phyloP scores from a whole-genome alignment of 805 yeast genomes.

The Limtongia smithiae region DNA sequence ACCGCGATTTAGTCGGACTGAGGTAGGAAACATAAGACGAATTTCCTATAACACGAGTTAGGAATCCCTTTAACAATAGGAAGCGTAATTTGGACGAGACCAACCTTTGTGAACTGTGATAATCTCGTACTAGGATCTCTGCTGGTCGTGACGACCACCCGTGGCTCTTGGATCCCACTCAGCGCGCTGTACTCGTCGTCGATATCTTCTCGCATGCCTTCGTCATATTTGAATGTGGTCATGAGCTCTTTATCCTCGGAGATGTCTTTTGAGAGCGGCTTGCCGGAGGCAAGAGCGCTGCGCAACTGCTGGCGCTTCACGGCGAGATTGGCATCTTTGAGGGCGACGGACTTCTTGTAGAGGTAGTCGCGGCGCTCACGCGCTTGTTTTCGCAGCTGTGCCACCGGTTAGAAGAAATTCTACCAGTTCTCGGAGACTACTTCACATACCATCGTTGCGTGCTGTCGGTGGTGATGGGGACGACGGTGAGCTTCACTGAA shows the following conservation, averaged over 20 bases:
- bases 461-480: no score
- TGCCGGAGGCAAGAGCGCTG: constrained; percentile 87
- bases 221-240: constrained; percentile 81
- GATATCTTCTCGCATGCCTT: constrained; percentile 55
- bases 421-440: no score
- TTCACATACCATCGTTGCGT: no score
- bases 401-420: no score
- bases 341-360: constrained; percentile 80
- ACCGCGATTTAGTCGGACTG: constrained; percentile 89
- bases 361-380: constrained; percentile 94
- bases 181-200: constrained; percentile 91
- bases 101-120: constrained; percentile 75
- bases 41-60: constrained; percentile 49
- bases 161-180: constrained; percentile 87
- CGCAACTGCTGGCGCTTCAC: constrained; percentile 83
- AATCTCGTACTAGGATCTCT: constrained; percentile 84
- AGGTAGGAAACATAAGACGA: constrained; percentile 82
- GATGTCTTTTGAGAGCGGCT: constrained; percentile 81
- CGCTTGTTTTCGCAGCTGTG: constrained; percentile 69
- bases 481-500: no score
- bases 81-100: neutral
- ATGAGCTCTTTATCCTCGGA: constrained; percentile 83
- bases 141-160: constrained; percentile 87
- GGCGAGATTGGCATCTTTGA: constrained; percentile 81
- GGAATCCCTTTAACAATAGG: neutral